Evolutionary conservation across 1,284 basidiomycete species (phyloP).

Genomic region (Apiotrichum laibachii): DNA sequence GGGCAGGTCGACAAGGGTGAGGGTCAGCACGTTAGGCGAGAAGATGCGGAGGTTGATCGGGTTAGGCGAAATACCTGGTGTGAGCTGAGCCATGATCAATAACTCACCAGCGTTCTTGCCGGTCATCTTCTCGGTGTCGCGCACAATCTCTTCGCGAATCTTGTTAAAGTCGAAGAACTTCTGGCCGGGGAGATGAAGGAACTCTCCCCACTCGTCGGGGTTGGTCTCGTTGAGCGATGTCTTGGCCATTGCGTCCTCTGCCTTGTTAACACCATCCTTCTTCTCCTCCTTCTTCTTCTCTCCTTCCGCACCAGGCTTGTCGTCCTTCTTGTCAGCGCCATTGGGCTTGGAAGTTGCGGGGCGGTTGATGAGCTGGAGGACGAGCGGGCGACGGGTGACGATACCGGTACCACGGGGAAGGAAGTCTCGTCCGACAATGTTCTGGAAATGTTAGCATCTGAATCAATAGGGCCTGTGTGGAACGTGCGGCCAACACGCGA

Average conservation of each 20-base stretch:
- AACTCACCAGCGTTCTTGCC: constrained; percentile 78
- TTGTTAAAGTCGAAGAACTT: constrained; percentile 98
- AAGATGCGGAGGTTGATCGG: constrained; percentile 97
- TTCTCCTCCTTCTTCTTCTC: constrained; percentile 27
- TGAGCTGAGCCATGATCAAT: background rate
- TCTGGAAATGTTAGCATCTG: constrained; percentile 55
- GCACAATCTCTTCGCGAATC: constrained; percentile 92
- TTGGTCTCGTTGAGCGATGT: constrained; percentile 62
- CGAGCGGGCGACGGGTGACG: constrained; percentile 81
- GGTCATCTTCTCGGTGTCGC: constrained; percentile 96
- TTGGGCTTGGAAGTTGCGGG: constrained; percentile 59
- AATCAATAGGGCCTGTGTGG: background rate
- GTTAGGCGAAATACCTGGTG: constrained; percentile 78
- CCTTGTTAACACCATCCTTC: constrained; percentile 9
- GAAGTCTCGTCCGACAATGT: constrained; percentile 96
- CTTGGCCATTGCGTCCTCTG: constrained; percentile 38
- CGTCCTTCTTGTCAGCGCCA: constrained; percentile 39
- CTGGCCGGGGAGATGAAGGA: constrained; percentile 90
- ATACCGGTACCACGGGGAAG: constrained; percentile 96
- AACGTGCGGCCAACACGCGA: too few relatives aligned
- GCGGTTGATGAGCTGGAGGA: constrained; percentile 91
- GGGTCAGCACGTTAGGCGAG: constrained; percentile 92
- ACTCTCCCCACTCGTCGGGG: constrained; percentile 96
- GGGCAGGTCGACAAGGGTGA: constrained; percentile 95
- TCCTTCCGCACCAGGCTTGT: constrained; percentile 13